Evolutionary conservation across 2,329 filamentous ascomycete genomes (phyloP).

Genomic region (Cytospora mali): DNA sequence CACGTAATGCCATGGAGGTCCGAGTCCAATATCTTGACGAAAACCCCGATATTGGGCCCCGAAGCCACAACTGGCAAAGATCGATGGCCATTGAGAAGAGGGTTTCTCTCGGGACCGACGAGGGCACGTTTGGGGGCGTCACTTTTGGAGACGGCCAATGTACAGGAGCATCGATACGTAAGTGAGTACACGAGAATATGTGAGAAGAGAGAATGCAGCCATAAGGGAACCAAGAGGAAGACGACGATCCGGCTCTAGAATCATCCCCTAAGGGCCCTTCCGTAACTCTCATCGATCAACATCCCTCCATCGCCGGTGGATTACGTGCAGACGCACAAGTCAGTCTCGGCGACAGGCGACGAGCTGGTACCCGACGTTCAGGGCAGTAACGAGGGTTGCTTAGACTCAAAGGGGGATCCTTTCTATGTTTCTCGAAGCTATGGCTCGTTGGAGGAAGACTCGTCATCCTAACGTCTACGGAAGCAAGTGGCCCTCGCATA

Average conservation of each 20-base stretch:
- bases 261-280: background rate
- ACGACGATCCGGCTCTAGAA: background rate
- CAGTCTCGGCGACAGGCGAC: background rate
- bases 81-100: background rate
- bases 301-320: background rate
- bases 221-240: background rate
- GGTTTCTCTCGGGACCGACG: slow-evolving; percentile 16
- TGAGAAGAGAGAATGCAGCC: background rate
- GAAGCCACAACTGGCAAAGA: background rate
- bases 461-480: background rate
- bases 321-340: background rate
- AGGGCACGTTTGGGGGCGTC: background rate
- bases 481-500: background rate
- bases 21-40: background rate
- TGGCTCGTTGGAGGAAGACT: background rate
- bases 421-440: background rate
- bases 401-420: background rate
- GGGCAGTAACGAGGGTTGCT: background rate
- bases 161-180: background rate
- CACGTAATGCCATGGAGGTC: background rate
- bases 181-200: background rate
- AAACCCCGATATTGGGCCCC: background rate
- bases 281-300: background rate
- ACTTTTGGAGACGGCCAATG: slow-evolving; percentile 1
- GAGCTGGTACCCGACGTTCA: background rate